phyloP scores from a whole-genome alignment of 257 asterid genomes.

The Solanum pimpinellifolium region DNA sequence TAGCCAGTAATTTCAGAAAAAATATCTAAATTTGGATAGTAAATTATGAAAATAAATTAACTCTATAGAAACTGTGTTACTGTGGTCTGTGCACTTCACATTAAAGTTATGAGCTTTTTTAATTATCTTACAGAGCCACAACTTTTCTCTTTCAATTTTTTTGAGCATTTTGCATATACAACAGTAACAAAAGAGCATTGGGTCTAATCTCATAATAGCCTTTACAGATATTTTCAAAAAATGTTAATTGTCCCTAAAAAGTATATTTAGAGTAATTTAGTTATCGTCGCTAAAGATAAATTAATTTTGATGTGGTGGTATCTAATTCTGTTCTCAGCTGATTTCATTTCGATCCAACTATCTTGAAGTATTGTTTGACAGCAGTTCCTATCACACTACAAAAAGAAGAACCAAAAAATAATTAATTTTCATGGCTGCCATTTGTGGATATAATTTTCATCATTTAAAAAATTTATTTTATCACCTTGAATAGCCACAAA shows the following conservation, averaged over 20 bases:
- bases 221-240: too few species aligned
- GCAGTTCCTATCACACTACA: neutral
- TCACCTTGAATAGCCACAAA: neutral
- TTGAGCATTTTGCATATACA: neutral
- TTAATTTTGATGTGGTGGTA: too few species aligned
- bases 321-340: neutral
- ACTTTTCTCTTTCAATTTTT: neutral
- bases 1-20: rapidly evolving
- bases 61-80: neutral
- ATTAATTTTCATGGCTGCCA: neutral
- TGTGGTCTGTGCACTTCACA: too few species aligned
- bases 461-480: neutral
- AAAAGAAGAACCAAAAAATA: neutral
- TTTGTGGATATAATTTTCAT: neutral
- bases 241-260: too few species aligned
- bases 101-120: neutral
- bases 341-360: neutral
- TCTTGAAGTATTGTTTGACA: neutral
- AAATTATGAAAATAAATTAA: too few species aligned
- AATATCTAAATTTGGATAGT: too few species aligned
- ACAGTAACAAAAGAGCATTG: neutral
- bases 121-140: neutral
- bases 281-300: too few species aligned
- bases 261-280: too few species aligned
- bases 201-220: neutral